These are phyloP conservation scores for Sporopachydermia lactativora DNA, from an alignment of 805 yeast species.

Conservation along the genomic window DNA sequence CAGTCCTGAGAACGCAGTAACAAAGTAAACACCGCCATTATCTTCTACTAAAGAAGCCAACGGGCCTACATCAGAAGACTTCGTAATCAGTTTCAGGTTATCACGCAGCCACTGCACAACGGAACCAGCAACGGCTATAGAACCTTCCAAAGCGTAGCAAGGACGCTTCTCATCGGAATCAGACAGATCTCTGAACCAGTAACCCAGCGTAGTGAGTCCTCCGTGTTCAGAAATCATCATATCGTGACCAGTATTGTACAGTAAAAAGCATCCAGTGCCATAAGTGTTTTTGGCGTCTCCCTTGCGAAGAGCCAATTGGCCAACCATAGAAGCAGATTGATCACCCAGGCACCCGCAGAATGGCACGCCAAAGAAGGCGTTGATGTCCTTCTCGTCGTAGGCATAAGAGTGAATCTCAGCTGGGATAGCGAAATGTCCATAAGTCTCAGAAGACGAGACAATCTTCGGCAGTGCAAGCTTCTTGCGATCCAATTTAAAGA, in stretches of 20 bases:
- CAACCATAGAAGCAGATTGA: constrained; percentile 87
- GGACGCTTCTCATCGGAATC: constrained; percentile 36
- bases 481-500: constrained; percentile 66
- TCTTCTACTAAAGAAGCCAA: constrained; percentile 69
- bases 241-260: constrained; percentile 71
- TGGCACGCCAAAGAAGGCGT: constrained; percentile 46
- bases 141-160: constrained; percentile 86
- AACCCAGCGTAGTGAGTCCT: constrained; percentile 79
- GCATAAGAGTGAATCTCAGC: constrained; percentile 38
- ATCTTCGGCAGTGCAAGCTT: constrained; percentile 62
- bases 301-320: constrained; percentile 70
- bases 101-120: constrained; percentile 91
- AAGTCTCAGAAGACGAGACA: constrained; percentile 62
- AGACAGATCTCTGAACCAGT: constrained; percentile 66
- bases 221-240: constrained; percentile 68
- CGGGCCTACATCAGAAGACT: constrained; percentile 81
- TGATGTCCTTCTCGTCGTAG: constrained; percentile 26
- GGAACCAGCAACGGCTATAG: constrained; percentile 92
- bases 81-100: constrained; percentile 67
- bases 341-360: constrained; percentile 88
- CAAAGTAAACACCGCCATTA: constrained; percentile 86
- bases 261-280: constrained; percentile 89
- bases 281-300: constrained; percentile 93
- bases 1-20: constrained; percentile 88
- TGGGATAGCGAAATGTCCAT: constrained; percentile 59